A percentile compares a stretch with the other conserved stretches of the same genome.
These are phyloP conservation scores for Rauvolfia tetraphylla DNA, from an alignment of 257 asterid genomes.

Conservation along the genomic window DNA sequence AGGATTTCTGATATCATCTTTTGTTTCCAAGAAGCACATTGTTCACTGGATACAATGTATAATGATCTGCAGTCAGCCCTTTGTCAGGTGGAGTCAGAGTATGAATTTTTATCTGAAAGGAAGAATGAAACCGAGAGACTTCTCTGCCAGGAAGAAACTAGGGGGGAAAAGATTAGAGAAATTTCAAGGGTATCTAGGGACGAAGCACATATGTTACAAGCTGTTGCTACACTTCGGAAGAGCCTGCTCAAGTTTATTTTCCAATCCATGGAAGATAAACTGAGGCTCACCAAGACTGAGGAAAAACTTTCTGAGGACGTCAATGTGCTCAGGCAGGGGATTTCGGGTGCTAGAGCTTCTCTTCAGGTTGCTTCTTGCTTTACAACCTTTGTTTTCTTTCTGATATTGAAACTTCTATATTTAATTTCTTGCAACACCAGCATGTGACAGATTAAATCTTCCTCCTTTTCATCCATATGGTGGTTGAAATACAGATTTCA, in stretches of 20 bases:
- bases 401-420: background rate
- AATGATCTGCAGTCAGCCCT: constrained; percentile 32
- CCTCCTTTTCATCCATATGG: background rate
- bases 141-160: constrained; percentile 32
- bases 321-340: constrained; percentile 28
- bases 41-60: constrained; percentile 23
- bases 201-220: constrained; percentile 36
- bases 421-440: background rate
- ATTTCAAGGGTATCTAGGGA: constrained; percentile 33
- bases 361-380: constrained; percentile 34
- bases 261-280: constrained; percentile 33
- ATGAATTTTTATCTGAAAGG: constrained; percentile 28
- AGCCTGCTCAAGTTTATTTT: constrained; percentile 28
- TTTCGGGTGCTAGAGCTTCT: constrained; percentile 36
- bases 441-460: background rate
- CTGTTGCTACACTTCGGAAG: constrained; percentile 34
- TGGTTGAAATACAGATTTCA: background rate
- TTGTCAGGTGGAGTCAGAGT: constrained; percentile 26
- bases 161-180: constrained; percentile 31
- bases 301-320: constrained; percentile 35
- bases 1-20: constrained; percentile 28
- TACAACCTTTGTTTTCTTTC: background rate
- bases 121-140: constrained; percentile 32
- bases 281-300: constrained; percentile 37
- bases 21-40: constrained; percentile 29